A percentile compares a stretch with the other conserved stretches of the same genome.
Conservation (phyloP, 1,284 basidiomycete genomes). For the Cryptococcus jaspeensis region DNA sequence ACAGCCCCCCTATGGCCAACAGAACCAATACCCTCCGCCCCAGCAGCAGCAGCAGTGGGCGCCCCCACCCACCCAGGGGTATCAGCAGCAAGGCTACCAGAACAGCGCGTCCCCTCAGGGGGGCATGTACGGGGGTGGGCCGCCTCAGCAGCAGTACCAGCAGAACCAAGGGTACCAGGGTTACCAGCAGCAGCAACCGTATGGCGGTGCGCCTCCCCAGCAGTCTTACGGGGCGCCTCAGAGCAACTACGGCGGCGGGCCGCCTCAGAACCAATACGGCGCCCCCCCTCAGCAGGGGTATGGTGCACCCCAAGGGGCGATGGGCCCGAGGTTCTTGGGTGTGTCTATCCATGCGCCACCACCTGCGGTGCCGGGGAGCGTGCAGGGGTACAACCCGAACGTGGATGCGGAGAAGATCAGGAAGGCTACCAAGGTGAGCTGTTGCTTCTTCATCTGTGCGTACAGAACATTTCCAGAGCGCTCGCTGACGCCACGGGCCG, state of each 20-base stretch:
- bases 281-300: neutral
- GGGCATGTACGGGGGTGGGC: conserved; percentile 2
- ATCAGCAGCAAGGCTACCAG: conserved; percentile 4
- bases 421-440: conserved; percentile 50
- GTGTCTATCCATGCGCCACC: conserved; percentile 46
- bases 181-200: too few relatives aligned
- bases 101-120: neutral
- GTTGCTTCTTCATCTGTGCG: too few relatives aligned
- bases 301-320: conserved; percentile 13
- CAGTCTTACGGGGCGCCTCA: conserved; percentile 16
- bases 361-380: conserved; percentile 37
- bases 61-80: too few relatives aligned
- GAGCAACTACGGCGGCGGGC: conserved; percentile 19
- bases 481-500: neutral
- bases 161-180: too few relatives aligned
- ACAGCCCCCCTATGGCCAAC: conserved; percentile 3
- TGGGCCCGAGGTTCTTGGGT: conserved; percentile 39
- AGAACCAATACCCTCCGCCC: conserved; percentile 10
- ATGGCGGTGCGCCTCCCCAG: neutral
- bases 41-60: too few relatives aligned
- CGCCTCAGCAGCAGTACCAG: conserved; percentile 6
- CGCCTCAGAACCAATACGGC: conserved; percentile 16
- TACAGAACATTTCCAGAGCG: too few relatives aligned
- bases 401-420: conserved; percentile 50
- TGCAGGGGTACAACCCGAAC: conserved; percentile 46